Conservation (phyloP, 805 yeast genomes). For the Ogataea zsoltii region DNA sequence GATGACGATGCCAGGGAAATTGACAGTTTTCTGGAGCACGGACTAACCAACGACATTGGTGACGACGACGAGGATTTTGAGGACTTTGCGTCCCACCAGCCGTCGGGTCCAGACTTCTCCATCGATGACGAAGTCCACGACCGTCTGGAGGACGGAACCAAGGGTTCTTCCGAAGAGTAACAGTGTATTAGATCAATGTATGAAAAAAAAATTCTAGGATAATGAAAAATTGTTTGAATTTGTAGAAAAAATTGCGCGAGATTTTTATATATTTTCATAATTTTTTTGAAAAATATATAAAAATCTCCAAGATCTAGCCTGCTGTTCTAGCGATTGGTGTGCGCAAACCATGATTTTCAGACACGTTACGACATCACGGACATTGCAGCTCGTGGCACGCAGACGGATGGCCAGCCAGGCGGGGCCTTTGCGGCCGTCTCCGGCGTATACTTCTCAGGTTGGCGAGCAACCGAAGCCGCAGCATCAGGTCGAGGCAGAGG, state of each 20-base stretch:
- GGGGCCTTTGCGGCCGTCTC: slow-evolving; percentile 21
- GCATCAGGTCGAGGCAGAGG: slow-evolving; percentile 9
- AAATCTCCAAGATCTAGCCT: too few species aligned
- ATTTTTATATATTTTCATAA: too few species aligned
- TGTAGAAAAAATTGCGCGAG: too few species aligned
- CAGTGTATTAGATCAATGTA: too few species aligned
- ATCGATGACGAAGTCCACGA: slow-evolving; percentile 10
- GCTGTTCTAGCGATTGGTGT: too few species aligned
- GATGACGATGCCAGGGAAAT: slow-evolving; percentile 54
- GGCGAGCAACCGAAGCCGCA: slow-evolving; percentile 32
- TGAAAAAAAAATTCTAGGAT: too few species aligned
- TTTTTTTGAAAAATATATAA: too few species aligned
- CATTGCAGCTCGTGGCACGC: not conserved
- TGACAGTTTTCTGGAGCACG: slow-evolving; percentile 40
- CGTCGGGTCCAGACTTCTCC: slow-evolving; percentile 3
- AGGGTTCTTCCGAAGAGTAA: not conserved
- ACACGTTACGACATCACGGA: not conserved
- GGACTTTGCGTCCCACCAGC: slow-evolving; percentile 20
- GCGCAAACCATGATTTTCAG: not conserved
- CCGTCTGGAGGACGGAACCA: not conserved
- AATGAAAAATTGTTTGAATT: too few species aligned
- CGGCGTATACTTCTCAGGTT: slow-evolving; percentile 24
- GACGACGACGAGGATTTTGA: slow-evolving; percentile 34
- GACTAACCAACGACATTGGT: slow-evolving; percentile 33
- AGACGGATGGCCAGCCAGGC: slow-evolving; percentile 1